Conservation (phyloP, 129 eudicot species). For the carrot (Daucus carota) region DH1_v3.0 NC_030384.2:50081501-50082000, state of each 20-base stretch:
- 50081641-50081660: no score
- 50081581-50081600: no score
- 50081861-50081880: conserved; percentile 77
- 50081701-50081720: no score
- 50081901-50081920: conserved; percentile 47
- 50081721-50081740: no score
- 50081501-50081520: conserved; percentile 93
- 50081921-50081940: conserved; percentile 34
- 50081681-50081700: no score
- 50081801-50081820: conserved; percentile 43
- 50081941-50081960: conserved; percentile 49
- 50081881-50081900: conserved; percentile 78
- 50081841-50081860: conserved; percentile 91
- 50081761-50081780: conserved; percentile 42
- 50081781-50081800: conserved; percentile 63
- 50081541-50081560: conserved; percentile 45
- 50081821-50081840: conserved; percentile 46
- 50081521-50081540: conserved; percentile 89
- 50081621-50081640: no score
- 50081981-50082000: conserved; percentile 74
- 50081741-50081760: no score
- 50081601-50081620: no score
- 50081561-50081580: no score
- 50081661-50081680: no score
- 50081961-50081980: conserved; percentile 57